phyloP scores from a whole-genome alignment of 108 stramenopile species.

The Fragilaria crotonensis region DNA sequence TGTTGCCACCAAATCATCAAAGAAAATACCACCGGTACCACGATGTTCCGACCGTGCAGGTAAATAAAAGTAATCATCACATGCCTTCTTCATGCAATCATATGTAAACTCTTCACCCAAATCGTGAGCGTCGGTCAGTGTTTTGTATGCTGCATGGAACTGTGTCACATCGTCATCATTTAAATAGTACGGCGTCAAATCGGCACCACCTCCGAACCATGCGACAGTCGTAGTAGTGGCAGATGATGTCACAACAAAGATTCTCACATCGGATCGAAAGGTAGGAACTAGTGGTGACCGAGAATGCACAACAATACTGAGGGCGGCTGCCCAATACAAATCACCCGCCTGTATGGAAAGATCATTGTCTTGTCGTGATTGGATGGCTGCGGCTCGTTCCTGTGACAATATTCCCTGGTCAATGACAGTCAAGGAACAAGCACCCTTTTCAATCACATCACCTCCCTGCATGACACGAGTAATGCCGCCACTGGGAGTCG shows the following conservation, averaged over 20 bases:
- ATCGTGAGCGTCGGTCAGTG: conserved; percentile 46
- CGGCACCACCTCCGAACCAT: conserved; percentile 83
- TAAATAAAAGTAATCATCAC: conserved; percentile 93
- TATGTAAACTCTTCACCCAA: conserved; percentile 50
- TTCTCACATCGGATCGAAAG: conserved; percentile 87
- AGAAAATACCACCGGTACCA: conserved; percentile 93
- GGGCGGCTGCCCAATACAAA: conserved; percentile 81
- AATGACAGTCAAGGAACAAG: conserved; percentile 82
- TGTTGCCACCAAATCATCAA: conserved; percentile 80
- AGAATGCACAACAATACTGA: conserved; percentile 85
- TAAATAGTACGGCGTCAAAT: conserved; percentile 90
- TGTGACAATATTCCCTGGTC: conserved; percentile 49
- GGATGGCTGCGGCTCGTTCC: conserved; percentile 73
- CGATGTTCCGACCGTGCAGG: conserved; percentile 88
- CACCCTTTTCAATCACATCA: conserved; percentile 87
- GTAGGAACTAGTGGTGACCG: conserved; percentile 71
- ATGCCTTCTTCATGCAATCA: conserved; percentile 55
- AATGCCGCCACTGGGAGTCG: conserved; percentile 44
- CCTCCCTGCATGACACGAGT: conserved; percentile 89
- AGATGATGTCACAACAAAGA: conserved; percentile 51
- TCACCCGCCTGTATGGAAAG: conserved; percentile 58
- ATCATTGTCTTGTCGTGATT: conserved; percentile 41
- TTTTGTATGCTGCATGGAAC: conserved; percentile 62
- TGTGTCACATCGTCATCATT: conserved; percentile 71
- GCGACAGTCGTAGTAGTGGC: conserved; percentile 6